phyloP scores from a whole-genome alignment of 1,139 yeast species.

The Ogataea hybrid region DNA sequence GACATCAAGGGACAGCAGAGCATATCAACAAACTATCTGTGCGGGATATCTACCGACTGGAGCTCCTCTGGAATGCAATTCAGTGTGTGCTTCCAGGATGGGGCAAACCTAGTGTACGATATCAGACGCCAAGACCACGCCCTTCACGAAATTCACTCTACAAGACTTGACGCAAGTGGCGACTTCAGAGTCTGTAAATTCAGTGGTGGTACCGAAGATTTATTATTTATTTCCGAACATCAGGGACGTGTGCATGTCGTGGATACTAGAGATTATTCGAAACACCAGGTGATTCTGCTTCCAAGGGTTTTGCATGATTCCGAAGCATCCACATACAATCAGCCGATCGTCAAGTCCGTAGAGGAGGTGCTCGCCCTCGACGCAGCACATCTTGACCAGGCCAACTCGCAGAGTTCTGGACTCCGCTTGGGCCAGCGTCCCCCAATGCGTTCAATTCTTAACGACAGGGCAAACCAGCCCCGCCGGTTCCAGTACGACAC shows the following conservation, averaged over 20 bases:
- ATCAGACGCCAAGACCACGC: slow-evolving; percentile 57
- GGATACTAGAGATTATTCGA: slow-evolving; percentile 67
- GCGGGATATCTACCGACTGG: slow-evolving; percentile 84
- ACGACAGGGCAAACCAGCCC: slow-evolving; percentile 1
- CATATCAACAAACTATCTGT: slow-evolving; percentile 61
- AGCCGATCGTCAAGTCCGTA: slow-evolving; percentile 29
- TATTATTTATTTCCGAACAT: slow-evolving; percentile 77
- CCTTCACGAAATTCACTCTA: slow-evolving; percentile 53
- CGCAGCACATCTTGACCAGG: background rate
- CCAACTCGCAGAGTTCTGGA: slow-evolving; percentile 1
- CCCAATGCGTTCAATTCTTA: background rate
- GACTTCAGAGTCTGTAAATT: slow-evolving; percentile 67
- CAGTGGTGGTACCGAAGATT: slow-evolving; percentile 69
- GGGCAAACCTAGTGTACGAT: slow-evolving; percentile 75
- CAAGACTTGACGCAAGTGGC: slow-evolving; percentile 46
- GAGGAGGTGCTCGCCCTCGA: slow-evolving; percentile 22
- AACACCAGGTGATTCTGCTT: slow-evolving; percentile 72
- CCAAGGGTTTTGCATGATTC: slow-evolving; percentile 34
- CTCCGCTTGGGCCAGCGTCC: background rate
- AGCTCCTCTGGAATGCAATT: slow-evolving; percentile 70
- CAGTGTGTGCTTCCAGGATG: slow-evolving; percentile 84
- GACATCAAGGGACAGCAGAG: slow-evolving; percentile 31
- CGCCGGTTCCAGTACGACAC: slow-evolving; percentile 4
- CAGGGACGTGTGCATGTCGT: slow-evolving; percentile 82
- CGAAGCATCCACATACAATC: slow-evolving; percentile 21